Conservation (phyloP, 179 eudicot species). For the Corrigiola litoralis region DNA sequence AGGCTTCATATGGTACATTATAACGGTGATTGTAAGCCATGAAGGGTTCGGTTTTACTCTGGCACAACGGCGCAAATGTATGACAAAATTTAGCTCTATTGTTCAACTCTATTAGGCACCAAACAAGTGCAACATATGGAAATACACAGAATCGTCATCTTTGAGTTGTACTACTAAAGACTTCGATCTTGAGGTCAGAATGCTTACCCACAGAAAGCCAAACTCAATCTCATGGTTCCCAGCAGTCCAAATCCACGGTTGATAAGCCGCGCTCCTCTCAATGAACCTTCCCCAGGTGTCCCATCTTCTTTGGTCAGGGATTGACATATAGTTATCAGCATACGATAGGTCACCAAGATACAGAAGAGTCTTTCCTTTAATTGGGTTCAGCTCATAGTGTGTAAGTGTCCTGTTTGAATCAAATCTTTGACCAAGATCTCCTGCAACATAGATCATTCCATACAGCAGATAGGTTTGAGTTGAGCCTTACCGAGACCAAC, state of each 20-base stretch:
- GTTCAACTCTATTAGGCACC: too few relatives aligned
- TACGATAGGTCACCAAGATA: conserved; percentile 31
- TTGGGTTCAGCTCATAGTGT: conserved; percentile 26
- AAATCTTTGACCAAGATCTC: conserved; percentile 30
- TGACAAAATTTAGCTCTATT: too few relatives aligned
- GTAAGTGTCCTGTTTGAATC: conserved; percentile 29
- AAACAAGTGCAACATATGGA: too few relatives aligned
- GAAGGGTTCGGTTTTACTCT: conserved; percentile 30
- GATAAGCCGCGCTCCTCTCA: conserved; percentile 31
- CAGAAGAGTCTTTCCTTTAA: conserved; percentile 17
- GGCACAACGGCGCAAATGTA: neutral
- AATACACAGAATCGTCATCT: too few relatives aligned
- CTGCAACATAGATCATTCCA: neutral
- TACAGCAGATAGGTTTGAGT: neutral
- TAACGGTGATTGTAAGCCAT: conserved; percentile 28
- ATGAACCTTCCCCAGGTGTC: conserved; percentile 32
- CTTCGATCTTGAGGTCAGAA: neutral
- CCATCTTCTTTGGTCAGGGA: conserved; percentile 28
- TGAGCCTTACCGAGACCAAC: neutral
- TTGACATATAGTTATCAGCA: conserved; percentile 24
- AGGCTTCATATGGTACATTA: conserved; percentile 25
- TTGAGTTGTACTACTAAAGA: too few relatives aligned
- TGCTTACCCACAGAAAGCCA: conserved; percentile 25
- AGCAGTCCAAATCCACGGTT: conserved; percentile 35
- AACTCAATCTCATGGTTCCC: conserved; percentile 33